Evolutionary conservation across 2,329 filamentous ascomycete species (phyloP).

Genomic region (Diaporthe vexans): DNA sequence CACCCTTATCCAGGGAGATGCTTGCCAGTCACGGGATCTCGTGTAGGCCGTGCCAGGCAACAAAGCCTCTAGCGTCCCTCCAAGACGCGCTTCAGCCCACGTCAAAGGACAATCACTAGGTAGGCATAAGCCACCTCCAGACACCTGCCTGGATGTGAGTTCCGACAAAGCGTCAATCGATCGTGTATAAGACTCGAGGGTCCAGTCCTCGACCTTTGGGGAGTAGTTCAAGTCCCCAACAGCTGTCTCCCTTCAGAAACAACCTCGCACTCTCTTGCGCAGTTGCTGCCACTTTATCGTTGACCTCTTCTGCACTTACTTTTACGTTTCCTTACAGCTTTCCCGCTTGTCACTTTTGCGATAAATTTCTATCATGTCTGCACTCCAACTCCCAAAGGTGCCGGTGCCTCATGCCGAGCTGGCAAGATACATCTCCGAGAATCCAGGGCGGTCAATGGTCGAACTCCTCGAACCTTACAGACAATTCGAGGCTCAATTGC

Average conservation of each 20-base stretch:
- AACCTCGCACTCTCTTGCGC: background rate
- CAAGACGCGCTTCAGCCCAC: conserved; percentile 32
- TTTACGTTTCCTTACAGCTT: background rate
- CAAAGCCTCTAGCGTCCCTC: conserved; percentile 14
- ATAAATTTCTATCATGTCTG: conserved; percentile 51
- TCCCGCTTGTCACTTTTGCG: background rate
- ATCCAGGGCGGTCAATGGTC: conserved; percentile 66
- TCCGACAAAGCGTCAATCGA: background rate
- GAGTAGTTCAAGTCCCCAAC: background rate
- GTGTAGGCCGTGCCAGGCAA: conserved; percentile 34
- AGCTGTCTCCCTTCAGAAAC: background rate
- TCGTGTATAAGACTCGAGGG: conserved; percentile 12
- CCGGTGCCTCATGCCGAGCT: conserved; percentile 62
- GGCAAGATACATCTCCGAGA: conserved; percentile 66
- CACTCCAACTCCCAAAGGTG: conserved; percentile 58
- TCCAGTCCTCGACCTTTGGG: background rate
- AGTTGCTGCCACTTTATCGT: background rate
- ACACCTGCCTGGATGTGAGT: conserved; percentile 11
- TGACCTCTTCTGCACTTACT: background rate
- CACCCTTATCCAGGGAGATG: background rate
- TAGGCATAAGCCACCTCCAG: background rate
- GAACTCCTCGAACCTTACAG: conserved; percentile 77
- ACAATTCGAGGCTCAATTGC: conserved; percentile 75
- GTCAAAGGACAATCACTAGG: background rate
- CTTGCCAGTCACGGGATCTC: conserved; percentile 36